Conservation (phyloP, 2,329 filamentous ascomycete species). For the Diaporthe eres region DNA sequence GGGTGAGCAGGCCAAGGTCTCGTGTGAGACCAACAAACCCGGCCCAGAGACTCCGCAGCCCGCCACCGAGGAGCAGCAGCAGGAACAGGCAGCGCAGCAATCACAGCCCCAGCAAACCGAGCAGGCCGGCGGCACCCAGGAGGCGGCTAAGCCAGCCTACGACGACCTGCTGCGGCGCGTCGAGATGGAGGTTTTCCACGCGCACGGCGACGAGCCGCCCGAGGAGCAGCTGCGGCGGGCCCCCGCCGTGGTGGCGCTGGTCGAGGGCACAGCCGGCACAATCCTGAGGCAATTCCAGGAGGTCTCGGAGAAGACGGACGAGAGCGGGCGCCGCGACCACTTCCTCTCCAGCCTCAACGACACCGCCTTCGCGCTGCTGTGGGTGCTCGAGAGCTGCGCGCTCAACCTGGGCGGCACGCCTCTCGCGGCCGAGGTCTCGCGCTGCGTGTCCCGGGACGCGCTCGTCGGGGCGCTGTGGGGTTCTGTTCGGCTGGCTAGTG, state of each 20-base stretch:
- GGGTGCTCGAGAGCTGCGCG: constrained; percentile 4
- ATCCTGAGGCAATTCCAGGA: background rate
- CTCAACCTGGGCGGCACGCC: background rate
- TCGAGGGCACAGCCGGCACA: background rate
- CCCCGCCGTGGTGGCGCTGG: too few relatives aligned
- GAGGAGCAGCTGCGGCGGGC: background rate
- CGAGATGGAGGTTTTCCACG: background rate
- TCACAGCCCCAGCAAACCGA: background rate
- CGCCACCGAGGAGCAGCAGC: background rate
- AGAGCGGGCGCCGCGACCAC: background rate
- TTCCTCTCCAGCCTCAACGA: background rate
- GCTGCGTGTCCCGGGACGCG: background rate
- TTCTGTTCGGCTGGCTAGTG: background rate
- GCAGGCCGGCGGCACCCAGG: background rate
- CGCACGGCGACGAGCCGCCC: background rate
- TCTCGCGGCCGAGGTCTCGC: constrained; percentile 12
- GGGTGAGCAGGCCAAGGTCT: background rate
- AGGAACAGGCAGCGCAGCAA: background rate
- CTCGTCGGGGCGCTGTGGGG: background rate
- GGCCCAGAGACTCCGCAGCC: background rate
- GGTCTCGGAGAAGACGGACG: too few relatives aligned
- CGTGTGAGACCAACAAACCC: too few relatives aligned
- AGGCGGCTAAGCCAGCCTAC: background rate
- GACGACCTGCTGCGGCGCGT: background rate
- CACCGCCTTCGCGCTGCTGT: background rate